Evolutionary conservation across 202 grass and related monocot genomes (phyloP), one percentile per base, ranked within the genome.

Genomic region (Schoenoplectus triqueter): DNA sequence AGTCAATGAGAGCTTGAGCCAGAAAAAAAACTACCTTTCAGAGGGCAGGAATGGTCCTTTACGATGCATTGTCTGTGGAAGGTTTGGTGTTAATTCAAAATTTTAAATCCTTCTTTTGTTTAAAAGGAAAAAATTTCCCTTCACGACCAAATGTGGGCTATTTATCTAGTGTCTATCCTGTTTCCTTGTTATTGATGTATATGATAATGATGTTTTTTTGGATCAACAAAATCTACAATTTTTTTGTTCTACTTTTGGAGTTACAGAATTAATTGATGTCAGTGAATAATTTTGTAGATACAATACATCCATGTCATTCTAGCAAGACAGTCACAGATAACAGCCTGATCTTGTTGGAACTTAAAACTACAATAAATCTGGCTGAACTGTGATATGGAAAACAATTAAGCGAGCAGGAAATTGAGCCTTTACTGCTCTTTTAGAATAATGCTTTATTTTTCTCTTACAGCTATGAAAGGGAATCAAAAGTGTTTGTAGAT

Each of bases 21-120:
- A 88, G 51, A 99, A 94, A 85, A 96, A 84, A 75, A 96, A 89
- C 84, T 96, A 94, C 75, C 86, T 85, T 85, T 86, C 91, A 14
- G 90, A 92, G 61, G 93, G 91, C n/a, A 92, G 90, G 78, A 84
- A 88, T 82, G 88, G 59, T 21, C 87, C 86, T 73, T 72, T 96
- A 86, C 88, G 88, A 42, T 99, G 97, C 77, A 69, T 75, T 51
- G 93, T 89, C 14, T 99, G 97, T 85, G 52, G 78, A 87, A 99
- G 97, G 97, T 99, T 90, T 83, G 75, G 1, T 42, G 5, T 61
- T 14, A 42, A 10, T 61, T 60, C 75, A 18, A 45, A 42, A 31
- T 45, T 78, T 61, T 4, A 59, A 78, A 40, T 57, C 45, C 15
- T 48, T 72, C 47, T 21, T 78, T 78, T 9, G 2, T 72, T 73